Evolutionary conservation across 208 protist species (phyloP), one percentile per base, ranked within the genome.

Genomic region (Trypanosoma conorhini): DNA sequence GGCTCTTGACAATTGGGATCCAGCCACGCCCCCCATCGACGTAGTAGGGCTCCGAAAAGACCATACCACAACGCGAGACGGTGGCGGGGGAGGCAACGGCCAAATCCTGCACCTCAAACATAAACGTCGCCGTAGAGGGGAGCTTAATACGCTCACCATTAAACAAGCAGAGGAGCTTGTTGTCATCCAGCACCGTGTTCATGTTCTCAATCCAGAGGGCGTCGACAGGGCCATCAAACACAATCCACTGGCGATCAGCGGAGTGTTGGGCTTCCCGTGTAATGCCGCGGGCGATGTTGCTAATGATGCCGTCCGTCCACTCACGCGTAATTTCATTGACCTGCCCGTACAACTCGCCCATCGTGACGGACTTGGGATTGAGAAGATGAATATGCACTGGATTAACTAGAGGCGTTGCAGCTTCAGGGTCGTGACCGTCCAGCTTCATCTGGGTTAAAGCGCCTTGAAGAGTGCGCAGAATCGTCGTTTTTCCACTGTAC

Each of bases 171-270:
- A 99, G 91, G 71, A 98, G 91, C 84, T 99, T 99, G 87, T 98
- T 99, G 79, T 99, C 98, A 82, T 99, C 98, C 10, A 99, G 83
- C 1, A 99, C 98, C 5, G 98, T 99, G 86, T 99, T 99, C 97
- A 99, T 98, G 75, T 98, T 99, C 78, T 99, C 98, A 89, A 99
- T 99, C 98, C 98, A 99, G 19, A 99, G 68, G 7, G 98, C 95
- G 76, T 99, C 98, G 28, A 99, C 98, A 26, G 98, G 98, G n/a
- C 98, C 98, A 86, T 99, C 98, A 76, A 99, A 99, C 48, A 99
- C 85, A 56, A 98, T 85, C 97, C 97, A 99, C 38, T 99, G 95
- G 8, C 92, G 85, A 68, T 97, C 91, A 1, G 77, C 70, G 42
- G 69, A 82, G 19, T 79, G 84, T 51, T 90, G 83, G 22, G 86